Evolutionary conservation across 768 basidiomycete species (phyloP), one percentile per base, ranked within the genome.

Genomic region (Mycena albidolilacea): DNA sequence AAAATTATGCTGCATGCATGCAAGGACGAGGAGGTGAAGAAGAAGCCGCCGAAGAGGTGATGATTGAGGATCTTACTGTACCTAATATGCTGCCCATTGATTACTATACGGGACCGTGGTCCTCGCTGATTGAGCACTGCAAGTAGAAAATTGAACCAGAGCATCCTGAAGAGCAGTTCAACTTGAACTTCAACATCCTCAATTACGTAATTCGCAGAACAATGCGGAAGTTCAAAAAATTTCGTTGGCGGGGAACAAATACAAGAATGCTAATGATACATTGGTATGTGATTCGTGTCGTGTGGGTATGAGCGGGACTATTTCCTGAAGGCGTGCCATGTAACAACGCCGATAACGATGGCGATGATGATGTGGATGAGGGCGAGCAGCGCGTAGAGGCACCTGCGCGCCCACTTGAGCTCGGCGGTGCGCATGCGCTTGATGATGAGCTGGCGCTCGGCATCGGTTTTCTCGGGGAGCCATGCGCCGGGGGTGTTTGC

Each of bases 21-120:
- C 81, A 90, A 88, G 79, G 89, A 90, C 66, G 89, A 90, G 7
- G 89, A 90, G 78, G 88, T 90, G 46, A 90, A 88, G 81, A 86
- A 87, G 78, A 19, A 66, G 38, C 64, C 73, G 7, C 30, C 57
- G 1, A 70, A 41, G 62, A 58, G 55, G n/a, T 74, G 59, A 61
- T 37, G 7, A 19, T 10, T 9, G 41, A 14, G 14, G 14, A 43
- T 43, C 10, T 14, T 43, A 9, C 5, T 43, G 41, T 30, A 30
- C 30, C 30, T 30, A 30, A 3, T 30, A 30, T 30, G 3, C 30
- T 30, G 30, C 30, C 30, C 30, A 30, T 30, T 30, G 30, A 30
- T 30, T 30, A 30, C 3, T 30, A 30, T 30, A 30, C 30, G 30
- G 30, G 4, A 30, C 4, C 30, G 30, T 30, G 30, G 3, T 3